Conservation (phyloP, 306 rosid genomes). For the Corylus avellana region DNA sequence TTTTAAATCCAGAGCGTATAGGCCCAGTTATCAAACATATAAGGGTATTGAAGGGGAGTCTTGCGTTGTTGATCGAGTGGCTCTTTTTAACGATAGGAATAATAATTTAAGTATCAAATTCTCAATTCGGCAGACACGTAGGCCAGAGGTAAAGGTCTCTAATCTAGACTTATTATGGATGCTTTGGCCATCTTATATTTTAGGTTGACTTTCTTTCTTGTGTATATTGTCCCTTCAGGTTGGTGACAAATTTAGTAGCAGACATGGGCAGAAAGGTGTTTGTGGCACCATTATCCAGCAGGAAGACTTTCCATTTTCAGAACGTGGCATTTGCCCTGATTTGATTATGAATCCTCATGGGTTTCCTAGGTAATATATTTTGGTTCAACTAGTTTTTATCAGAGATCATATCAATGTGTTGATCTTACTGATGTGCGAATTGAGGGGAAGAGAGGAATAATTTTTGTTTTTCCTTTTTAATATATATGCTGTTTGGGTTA, state of each 20-base stretch:
- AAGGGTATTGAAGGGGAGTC: slow-evolving; percentile 80
- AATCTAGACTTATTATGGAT: slow-evolving; percentile 14
- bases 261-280: slow-evolving; percentile 99
- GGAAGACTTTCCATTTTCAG: slow-evolving; percentile 97
- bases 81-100: slow-evolving; percentile 70
- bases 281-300: slow-evolving; percentile 92
- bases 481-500: not conserved
- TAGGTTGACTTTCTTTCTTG: slow-evolving; percentile 25
- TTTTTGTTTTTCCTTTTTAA: too few relatives aligned
- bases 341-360: slow-evolving; percentile 99
- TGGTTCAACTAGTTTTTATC: too few relatives aligned
- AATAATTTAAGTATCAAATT: slow-evolving; percentile 71
- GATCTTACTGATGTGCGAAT: not conserved
- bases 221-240: slow-evolving; percentile 46
- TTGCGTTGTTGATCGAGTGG: slow-evolving; percentile 79
- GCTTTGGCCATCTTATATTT: slow-evolving; percentile 5
- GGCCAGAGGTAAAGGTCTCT: slow-evolving; percentile 78
- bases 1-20: slow-evolving; percentile 57
- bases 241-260: slow-evolving; percentile 98
- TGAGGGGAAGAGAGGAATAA: not conserved
- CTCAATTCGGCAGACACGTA: slow-evolving; percentile 81
- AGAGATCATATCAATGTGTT: too few relatives aligned
- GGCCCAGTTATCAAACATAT: slow-evolving; percentile 36
- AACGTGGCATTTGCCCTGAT: slow-evolving; percentile 97
- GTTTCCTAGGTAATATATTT: slow-evolving; percentile 70